Conservation (phyloP, 306 rosid genomes). For the Prunus fruticosa region DNA sequence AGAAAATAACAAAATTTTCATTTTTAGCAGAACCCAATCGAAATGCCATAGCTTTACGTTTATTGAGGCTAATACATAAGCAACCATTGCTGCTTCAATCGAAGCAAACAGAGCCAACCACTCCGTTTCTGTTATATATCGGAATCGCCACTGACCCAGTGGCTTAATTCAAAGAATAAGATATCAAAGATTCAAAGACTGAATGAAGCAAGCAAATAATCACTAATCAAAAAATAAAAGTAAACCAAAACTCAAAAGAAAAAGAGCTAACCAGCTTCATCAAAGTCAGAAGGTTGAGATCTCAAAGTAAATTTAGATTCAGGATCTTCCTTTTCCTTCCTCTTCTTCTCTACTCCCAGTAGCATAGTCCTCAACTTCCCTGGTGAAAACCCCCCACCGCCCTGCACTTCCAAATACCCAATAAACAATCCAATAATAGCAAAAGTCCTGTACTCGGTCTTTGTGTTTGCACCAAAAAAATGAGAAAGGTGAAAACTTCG, state of each 20-base stretch:
- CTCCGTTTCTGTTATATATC: not conserved
- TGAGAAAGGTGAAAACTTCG: constrained; percentile 4
- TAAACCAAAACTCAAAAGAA: not conserved
- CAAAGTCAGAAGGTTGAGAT: constrained; percentile 64
- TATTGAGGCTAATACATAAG: not conserved
- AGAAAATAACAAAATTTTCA: not conserved
- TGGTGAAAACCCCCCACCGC: constrained; percentile 88
- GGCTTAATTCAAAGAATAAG: not conserved
- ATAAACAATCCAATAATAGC: not conserved
- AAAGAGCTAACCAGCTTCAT: constrained; percentile 60
- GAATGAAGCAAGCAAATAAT: not conserved
- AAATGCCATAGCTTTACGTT: not conserved
- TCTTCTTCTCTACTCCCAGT: constrained; percentile 81
- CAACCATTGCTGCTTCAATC: not conserved
- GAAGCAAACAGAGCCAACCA: not conserved
- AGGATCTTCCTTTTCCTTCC: constrained; percentile 64
- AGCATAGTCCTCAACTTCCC: constrained; percentile 83
- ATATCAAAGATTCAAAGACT: not conserved
- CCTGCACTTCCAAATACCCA: constrained; percentile 41
- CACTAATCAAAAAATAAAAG: not conserved
- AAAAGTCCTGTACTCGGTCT: not conserved
- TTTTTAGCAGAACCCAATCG: not conserved
- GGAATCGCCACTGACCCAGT: not conserved
- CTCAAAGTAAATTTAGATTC: constrained; percentile 58
- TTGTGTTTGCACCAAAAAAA: not conserved